phyloP scores from a whole-genome alignment of 2,329 filamentous ascomycete species.

The Talaromyces sp. region DNA sequence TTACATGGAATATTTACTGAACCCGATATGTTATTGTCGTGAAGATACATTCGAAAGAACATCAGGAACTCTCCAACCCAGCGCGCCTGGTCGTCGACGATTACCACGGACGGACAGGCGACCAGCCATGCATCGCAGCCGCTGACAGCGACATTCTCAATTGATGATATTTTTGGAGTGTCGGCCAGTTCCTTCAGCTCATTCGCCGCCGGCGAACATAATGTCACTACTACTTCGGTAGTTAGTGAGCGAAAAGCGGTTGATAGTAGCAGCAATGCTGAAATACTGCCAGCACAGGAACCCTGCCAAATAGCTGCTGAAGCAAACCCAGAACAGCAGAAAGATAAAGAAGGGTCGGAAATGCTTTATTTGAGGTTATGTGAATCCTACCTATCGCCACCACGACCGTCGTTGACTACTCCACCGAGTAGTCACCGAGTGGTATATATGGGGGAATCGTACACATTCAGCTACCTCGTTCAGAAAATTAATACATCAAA shows the following conservation, averaged over 20 bases:
- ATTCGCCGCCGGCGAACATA: neutral
- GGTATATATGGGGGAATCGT: neutral
- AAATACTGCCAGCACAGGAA: neutral
- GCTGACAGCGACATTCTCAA: neutral
- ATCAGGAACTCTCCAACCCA: neutral
- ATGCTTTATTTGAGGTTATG: neutral
- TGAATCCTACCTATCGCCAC: neutral
- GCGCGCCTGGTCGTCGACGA: neutral
- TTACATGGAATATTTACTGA: neutral
- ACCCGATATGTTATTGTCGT: neutral
- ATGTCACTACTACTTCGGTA: neutral
- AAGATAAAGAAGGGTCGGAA: neutral
- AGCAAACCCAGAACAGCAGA: neutral
- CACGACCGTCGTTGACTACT: neutral
- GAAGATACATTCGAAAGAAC: neutral
- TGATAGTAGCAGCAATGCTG: neutral
- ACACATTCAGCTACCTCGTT: neutral
- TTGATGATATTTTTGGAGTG: neutral
- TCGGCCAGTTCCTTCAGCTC: neutral
- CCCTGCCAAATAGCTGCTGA: neutral
- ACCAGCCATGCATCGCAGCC: neutral
- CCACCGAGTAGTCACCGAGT: neutral
- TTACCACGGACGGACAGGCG: neutral
- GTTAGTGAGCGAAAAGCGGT: neutral
- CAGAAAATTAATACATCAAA: neutral